Evolutionary conservation across 306 rosid species (phyloP).

Genomic region (Quercus mongolica): DNA sequence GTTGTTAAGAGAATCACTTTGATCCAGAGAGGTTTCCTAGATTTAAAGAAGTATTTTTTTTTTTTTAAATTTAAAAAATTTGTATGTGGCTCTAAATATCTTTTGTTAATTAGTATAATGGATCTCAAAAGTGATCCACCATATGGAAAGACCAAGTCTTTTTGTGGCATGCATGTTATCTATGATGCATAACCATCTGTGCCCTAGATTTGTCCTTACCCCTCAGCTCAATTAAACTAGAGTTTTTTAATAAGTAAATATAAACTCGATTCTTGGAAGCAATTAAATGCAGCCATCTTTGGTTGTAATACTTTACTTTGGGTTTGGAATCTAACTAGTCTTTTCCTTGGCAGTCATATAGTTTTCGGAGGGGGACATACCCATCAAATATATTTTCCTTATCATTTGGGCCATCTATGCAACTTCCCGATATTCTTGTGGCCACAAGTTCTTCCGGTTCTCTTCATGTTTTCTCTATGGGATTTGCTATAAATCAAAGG

Average conservation of each 20-base stretch:
- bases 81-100: not conserved
- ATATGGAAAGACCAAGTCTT: not conserved
- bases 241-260: too few species aligned
- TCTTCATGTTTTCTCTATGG: constrained; percentile 79
- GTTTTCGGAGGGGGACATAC: constrained; percentile 94
- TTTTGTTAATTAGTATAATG: not conserved
- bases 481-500: constrained; percentile 66
- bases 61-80: not conserved
- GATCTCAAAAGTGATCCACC: not conserved
- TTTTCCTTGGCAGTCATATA: constrained; percentile 60
- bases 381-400: constrained; percentile 82
- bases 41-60: not conserved
- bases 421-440: constrained; percentile 84
- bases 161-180: not conserved
- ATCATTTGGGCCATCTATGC: constrained; percentile 78
- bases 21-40: not conserved
- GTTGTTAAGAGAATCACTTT: not conserved
- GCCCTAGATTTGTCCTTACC: not conserved
- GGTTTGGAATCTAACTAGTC: constrained; percentile 26
- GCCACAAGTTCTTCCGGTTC: constrained; percentile 92
- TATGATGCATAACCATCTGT: not conserved
- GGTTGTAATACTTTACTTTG: constrained; percentile 3
- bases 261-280: constrained; percentile 8
- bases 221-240: not conserved
- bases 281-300: not conserved